A percentile compares a stretch with the other conserved stretches of the same genome.
These are phyloP conservation scores for Penicillium sp. DNA, from an alignment of 2,329 filamentous ascomycete species.

Conservation along the genomic window DNA sequence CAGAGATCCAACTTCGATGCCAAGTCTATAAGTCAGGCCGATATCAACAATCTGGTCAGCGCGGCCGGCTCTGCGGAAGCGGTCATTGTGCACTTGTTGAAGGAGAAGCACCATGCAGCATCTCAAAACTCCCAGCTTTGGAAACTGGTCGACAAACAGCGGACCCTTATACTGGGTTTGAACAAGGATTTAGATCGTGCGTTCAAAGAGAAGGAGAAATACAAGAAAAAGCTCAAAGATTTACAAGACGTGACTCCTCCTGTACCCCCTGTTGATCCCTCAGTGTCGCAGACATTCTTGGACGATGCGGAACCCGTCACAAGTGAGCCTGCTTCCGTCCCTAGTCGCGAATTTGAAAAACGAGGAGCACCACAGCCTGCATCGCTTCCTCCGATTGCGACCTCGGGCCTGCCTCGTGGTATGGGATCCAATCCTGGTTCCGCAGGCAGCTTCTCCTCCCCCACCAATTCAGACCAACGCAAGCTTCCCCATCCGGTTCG, in stretches of 20 bases:
- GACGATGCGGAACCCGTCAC: background rate
- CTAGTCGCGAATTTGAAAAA: background rate
- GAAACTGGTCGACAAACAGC: slow-evolving; percentile 93
- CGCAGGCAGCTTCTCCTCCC: slow-evolving; percentile 11
- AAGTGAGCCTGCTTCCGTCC: background rate
- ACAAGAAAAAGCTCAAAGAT: slow-evolving; percentile 85
- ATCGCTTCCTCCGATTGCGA: slow-evolving; percentile 3
- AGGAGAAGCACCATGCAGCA: slow-evolving; percentile 82
- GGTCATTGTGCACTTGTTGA: slow-evolving; percentile 79
- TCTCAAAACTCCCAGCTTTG: slow-evolving; percentile 90
- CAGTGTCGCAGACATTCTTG: slow-evolving; percentile 5
- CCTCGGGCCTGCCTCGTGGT: slow-evolving; percentile 9
- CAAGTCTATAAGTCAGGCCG: slow-evolving; percentile 56
- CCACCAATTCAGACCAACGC: slow-evolving; percentile 14
- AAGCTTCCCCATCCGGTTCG: slow-evolving; percentile 56
- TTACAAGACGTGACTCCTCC: slow-evolving; percentile 46
- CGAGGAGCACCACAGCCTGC: background rate
- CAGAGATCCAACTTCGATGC: slow-evolving; percentile 55
- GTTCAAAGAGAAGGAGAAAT: slow-evolving; percentile 89
- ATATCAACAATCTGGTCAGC: slow-evolving; percentile 72
- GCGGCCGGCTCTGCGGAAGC: slow-evolving; percentile 84
- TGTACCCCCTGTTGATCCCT: slow-evolving; percentile 20
- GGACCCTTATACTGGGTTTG: slow-evolving; percentile 84
- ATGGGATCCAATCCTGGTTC: slow-evolving; percentile 18
- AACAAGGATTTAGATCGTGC: slow-evolving; percentile 91